These are phyloP conservation scores for Fomitopsis pinicola DNA, from an alignment of 1,284 basidiomycete species.

Conservation along the genomic window DNA sequence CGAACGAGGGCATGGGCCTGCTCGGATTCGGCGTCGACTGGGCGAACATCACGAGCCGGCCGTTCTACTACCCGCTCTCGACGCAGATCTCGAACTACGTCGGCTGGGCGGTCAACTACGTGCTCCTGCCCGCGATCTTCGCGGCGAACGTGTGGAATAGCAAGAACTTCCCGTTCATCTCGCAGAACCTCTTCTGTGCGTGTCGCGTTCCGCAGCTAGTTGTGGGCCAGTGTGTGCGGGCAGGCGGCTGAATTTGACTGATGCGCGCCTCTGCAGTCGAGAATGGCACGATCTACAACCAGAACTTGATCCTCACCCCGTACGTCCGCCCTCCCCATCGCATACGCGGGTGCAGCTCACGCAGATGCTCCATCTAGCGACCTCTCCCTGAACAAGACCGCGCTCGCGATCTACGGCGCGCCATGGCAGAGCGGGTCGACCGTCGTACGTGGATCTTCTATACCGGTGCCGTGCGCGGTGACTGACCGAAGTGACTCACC, in stretches of 20 bases:
- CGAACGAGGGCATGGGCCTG: slow-evolving; percentile 40
- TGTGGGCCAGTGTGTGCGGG: not conserved
- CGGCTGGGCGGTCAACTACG: slow-evolving; percentile 7
- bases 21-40: slow-evolving; percentile 52
- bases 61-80: slow-evolving; percentile 6
- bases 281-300: slow-evolving; percentile 35
- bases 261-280: not conserved
- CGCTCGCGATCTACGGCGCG: slow-evolving; percentile 5
- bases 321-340: not conserved
- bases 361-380: not conserved
- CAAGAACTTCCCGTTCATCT: slow-evolving; percentile 10
- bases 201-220: not conserved
- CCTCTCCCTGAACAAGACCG: slow-evolving; percentile 4
- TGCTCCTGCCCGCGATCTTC: slow-evolving; percentile 4
- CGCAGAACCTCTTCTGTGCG: slow-evolving; percentile 3
- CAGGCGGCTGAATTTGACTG: not conserved
- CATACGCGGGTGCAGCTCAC: not conserved
- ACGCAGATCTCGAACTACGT: slow-evolving; percentile 8
- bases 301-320: slow-evolving; percentile 17
- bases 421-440: slow-evolving; percentile 9
- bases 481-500: not conserved
- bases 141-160: slow-evolving; percentile 4
- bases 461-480: not conserved
- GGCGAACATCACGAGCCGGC: slow-evolving; percentile 17
- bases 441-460: not conserved